A percentile compares a stretch with the other conserved stretches of the same genome.
phyloP scores from a whole-genome alignment of 768 basidiomycete species.

The Mycena galericulata region DNA sequence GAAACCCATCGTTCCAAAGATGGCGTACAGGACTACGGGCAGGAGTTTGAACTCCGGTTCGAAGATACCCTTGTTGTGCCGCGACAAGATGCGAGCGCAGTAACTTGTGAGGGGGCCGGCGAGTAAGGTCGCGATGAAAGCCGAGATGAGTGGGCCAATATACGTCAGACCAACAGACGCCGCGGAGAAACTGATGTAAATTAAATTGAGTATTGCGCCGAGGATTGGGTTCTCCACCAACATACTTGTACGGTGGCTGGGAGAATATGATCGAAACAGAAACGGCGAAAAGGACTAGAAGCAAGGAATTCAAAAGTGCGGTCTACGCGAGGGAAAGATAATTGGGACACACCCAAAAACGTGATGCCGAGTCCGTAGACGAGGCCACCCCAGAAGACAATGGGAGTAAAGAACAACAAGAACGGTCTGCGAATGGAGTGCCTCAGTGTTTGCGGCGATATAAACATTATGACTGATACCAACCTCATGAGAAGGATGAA shows the following conservation, averaged over 20 bases:
- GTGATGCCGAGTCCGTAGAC: not conserved
- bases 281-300: constrained; percentile 25
- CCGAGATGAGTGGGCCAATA: constrained; percentile 17
- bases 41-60: constrained; percentile 29
- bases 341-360: not conserved
- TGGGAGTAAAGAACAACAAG: constrained; percentile 27
- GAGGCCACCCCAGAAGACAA: constrained; percentile 24
- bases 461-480: not conserved
- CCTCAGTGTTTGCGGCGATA: not conserved
- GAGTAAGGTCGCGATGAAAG: constrained; percentile 11
- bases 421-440: not conserved
- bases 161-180: constrained; percentile 21
- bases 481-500: constrained; percentile 22
- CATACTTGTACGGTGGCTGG: constrained; percentile 21
- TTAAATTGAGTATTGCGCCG: not conserved
- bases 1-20: constrained; percentile 26
- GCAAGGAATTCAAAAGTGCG: not conserved
- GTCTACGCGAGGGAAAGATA: not conserved
- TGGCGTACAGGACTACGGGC: constrained; percentile 17
- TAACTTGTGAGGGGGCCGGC: constrained; percentile 18
- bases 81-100: constrained; percentile 21
- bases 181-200: not conserved
- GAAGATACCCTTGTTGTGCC: constrained; percentile 26
- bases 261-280: constrained; percentile 26
- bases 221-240: not conserved